Conservation (phyloP, 2,329 filamentous ascomycete species). For the Ophiostoma ips region DNA sequence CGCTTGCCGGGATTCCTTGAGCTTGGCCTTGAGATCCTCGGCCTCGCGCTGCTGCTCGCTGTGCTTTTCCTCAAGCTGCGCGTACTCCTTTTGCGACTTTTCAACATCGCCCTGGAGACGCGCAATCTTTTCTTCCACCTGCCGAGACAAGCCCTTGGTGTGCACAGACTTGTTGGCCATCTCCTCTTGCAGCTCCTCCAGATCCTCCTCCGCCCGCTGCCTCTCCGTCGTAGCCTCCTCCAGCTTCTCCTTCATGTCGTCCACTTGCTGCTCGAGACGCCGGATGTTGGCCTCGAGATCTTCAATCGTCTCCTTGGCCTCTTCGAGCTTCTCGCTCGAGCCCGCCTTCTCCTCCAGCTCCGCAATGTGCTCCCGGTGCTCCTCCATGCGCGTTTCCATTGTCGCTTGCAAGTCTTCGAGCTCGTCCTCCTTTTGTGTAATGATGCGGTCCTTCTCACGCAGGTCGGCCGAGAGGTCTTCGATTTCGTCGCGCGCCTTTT, state of each 20-base stretch:
- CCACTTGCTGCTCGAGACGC: conserved; percentile 38
- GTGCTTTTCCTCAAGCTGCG: conserved; percentile 37
- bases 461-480: conserved; percentile 63
- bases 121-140: conserved; percentile 57
- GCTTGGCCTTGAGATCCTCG: conserved; percentile 28
- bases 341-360: conserved; percentile 45
- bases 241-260: conserved; percentile 40
- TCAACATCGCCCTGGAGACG: conserved; percentile 55
- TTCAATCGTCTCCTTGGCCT: conserved; percentile 43
- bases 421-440: conserved; percentile 61
- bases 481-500: conserved; percentile 59
- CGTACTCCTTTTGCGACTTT: conserved; percentile 32
- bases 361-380: conserved; percentile 33
- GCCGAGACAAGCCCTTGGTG: conserved; percentile 59
- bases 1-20: conserved; percentile 30
- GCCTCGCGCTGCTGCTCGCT: conserved; percentile 32
- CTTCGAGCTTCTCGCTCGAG: conserved; percentile 36
- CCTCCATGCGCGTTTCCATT: conserved; percentile 44
- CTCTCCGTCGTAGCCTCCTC: conserved; percentile 40
- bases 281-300: conserved; percentile 43
- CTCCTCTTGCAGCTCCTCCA: conserved; percentile 59
- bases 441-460: conserved; percentile 58
- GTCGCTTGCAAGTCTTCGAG: conserved; percentile 39
- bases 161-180: conserved; percentile 67
- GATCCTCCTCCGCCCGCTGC: conserved; percentile 41